These are phyloP conservation scores for Calonectria henricotiae DNA, from an alignment of 2,329 filamentous ascomycete genomes.

Conservation along the genomic window DNA sequence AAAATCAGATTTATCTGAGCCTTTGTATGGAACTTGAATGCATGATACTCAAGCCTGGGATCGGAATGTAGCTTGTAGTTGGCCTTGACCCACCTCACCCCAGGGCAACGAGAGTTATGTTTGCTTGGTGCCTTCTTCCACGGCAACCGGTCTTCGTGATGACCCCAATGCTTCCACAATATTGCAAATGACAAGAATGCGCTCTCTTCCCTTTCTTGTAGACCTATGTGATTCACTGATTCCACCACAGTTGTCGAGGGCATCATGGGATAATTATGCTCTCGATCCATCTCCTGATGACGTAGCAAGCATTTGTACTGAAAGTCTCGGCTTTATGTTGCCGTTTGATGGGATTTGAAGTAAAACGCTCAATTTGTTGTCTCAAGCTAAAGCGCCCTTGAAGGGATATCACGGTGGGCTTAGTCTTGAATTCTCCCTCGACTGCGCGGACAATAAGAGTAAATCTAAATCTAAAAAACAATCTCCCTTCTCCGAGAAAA, in stretches of 20 bases:
- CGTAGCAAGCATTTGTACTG: not conserved
- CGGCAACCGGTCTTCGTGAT: not conserved
- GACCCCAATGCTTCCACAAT: not conserved
- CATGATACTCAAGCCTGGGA: not conserved
- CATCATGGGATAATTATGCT: not conserved
- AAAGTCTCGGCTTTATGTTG: not conserved
- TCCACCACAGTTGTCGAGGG: not conserved
- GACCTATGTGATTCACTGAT: too few species aligned
- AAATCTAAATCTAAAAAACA: not conserved
- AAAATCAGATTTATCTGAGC: not conserved
- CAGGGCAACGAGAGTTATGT: not conserved
- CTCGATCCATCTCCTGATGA: not conserved
- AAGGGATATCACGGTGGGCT: not conserved
- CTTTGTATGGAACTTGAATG: not conserved
- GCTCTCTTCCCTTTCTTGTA: not conserved
- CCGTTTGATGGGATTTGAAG: too few species aligned
- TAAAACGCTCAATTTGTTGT: not conserved
- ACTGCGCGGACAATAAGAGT: not conserved
- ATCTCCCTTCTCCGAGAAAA: not conserved
- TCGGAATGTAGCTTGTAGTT: conserved; percentile 4
- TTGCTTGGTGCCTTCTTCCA: not conserved
- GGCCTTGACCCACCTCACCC: not conserved
- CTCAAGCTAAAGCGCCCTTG: not conserved
- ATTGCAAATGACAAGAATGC: not conserved
- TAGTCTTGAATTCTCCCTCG: not conserved